Evolutionary conservation across 2,329 filamentous ascomycete species (phyloP), one percentile per base, ranked within the genome.

Genomic region (Fusarium brevicatenulatum): DNA sequence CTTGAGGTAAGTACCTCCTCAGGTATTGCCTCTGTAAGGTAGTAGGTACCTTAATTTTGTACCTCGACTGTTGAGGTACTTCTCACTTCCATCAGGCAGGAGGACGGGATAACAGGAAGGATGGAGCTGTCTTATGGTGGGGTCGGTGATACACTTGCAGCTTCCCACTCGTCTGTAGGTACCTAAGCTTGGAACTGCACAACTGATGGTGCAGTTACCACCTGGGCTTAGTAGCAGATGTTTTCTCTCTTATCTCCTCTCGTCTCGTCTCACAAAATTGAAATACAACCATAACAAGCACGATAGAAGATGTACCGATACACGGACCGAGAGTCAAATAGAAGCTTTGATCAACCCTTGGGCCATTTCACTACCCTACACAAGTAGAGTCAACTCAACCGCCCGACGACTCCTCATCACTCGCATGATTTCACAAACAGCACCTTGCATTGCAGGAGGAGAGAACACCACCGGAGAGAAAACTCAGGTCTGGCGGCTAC

Each of bases 321-420:
- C 19, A 5, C 23, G 23, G 19, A n/a, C 40, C 40, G 19, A 28
- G 30, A 28, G 21, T 57, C 30, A 30, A 40, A 42, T 36, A 32
- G 54, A 28, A 57, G 40, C 40, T 49, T 36, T 25, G n/a, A 57
- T 37, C 28, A 34, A 21, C 40, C 57, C 16, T 28, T 12, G 16
- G 10, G 21, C 37, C 34, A 16, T 16, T 34, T n/a, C 19, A 32
- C 43, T 68, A 71, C 68, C 63, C 66, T 71, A 57, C 40, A 72
- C 23, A 25, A 34, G 5, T 30, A 18, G 23, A 28, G 49, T 37
- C 49, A 32, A 55, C 66, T 52, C 42, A 63, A 43, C 54, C 11
- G 52, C 62, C 66, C 47, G 40, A 36, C 25, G 40, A 34, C 25
- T 21, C 50, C 28, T 36, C 9, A 23, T 57, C 50, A 62, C 46